A percentile compares a stretch with the other conserved stretches of the same genome.
Conservation (phyloP, 495 filamentous ascomycete genomes). For the Pyrenula aspistea region DNA sequence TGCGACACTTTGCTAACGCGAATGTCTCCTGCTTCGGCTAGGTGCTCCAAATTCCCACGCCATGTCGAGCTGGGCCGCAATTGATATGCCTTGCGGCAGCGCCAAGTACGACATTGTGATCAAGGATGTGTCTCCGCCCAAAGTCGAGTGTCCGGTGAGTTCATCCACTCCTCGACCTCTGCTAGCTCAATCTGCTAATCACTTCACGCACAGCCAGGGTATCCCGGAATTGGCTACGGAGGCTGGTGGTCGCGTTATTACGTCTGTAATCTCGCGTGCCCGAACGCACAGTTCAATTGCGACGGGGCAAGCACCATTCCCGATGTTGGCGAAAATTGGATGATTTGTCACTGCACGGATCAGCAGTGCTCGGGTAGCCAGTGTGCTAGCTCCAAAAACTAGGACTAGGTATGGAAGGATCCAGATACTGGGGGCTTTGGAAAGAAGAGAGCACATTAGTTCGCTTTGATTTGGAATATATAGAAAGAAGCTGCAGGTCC, state of each 20-base stretch:
- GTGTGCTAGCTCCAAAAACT: too few species aligned
- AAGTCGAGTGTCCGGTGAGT: neutral
- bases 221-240: neutral
- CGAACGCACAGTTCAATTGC: neutral
- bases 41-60: neutral
- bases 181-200: neutral
- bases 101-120: neutral
- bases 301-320: neutral
- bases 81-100: neutral
- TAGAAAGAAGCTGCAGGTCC: too few species aligned
- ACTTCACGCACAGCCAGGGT: neutral
- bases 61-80: neutral
- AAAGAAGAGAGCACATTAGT: too few species aligned
- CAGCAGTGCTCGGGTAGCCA: neutral
- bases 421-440: too few species aligned
- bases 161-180: neutral
- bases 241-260: neutral
- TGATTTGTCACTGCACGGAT: neutral
- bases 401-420: too few species aligned
- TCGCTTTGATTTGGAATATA: too few species aligned
- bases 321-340: neutral
- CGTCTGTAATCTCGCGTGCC: neutral
- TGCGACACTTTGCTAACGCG: neutral
- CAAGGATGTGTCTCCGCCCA: too few species aligned
- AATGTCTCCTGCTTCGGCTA: neutral